Conservation (phyloP, 345 rosid genomes). For the Euphorbia lathyris region DNA sequence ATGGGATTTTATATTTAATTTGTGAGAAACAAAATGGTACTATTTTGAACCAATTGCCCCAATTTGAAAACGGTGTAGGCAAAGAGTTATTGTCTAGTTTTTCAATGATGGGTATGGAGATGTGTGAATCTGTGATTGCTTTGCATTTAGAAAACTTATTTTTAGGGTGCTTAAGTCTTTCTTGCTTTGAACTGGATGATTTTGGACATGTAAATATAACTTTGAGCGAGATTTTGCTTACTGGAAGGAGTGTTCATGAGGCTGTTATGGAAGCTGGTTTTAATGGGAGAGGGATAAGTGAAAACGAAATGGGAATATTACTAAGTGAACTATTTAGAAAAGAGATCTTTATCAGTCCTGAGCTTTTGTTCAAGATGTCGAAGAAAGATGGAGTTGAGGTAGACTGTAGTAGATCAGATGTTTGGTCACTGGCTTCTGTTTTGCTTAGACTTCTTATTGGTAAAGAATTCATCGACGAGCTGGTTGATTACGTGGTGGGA, state of each 20-base stretch:
- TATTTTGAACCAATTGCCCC: slow-evolving; percentile 17
- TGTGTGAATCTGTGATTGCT: slow-evolving; percentile 61
- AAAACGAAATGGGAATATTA: slow-evolving; percentile 27
- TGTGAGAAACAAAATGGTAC: slow-evolving; percentile 40
- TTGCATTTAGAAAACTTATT: slow-evolving; percentile 53
- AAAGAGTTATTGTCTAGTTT: slow-evolving; percentile 44
- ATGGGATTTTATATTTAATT: slow-evolving; percentile 56
- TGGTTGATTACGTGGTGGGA: slow-evolving; percentile 32
- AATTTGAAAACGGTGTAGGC: slow-evolving; percentile 22
- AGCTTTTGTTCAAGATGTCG: slow-evolving; percentile 51
- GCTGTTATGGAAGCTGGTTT: slow-evolving; percentile 26
- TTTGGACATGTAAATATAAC: slow-evolving; percentile 58
- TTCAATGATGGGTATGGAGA: slow-evolving; percentile 57
- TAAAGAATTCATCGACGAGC: slow-evolving; percentile 35
- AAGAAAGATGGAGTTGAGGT: slow-evolving; percentile 28
- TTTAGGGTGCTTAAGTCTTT: slow-evolving; percentile 52
- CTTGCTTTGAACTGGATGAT: slow-evolving; percentile 54
- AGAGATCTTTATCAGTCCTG: slow-evolving; percentile 58
- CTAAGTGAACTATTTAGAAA: slow-evolving; percentile 31
- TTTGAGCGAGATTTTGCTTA: slow-evolving; percentile 45
- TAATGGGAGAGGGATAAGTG: slow-evolving; percentile 29
- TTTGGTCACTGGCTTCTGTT: slow-evolving; percentile 69
- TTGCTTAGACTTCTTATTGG: slow-evolving; percentile 57
- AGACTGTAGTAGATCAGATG: slow-evolving; percentile 47
- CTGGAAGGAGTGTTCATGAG: slow-evolving; percentile 37